Evolutionary conservation across 805 yeast species (phyloP), one percentile per base, ranked within the genome.

Genomic region (Candida jianshihensis): DNA sequence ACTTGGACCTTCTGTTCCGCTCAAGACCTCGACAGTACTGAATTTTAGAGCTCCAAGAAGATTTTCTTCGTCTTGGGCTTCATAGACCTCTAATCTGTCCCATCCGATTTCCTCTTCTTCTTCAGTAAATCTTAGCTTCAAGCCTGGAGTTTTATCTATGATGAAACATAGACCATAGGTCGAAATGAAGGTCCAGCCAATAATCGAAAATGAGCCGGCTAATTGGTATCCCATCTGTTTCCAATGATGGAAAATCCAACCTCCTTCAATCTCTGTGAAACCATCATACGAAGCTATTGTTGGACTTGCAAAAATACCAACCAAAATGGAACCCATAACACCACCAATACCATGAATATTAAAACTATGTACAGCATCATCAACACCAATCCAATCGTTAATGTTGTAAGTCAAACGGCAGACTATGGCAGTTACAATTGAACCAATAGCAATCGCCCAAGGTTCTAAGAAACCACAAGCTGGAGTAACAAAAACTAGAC

Each of bases 311-410:
- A 92, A 88, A 2, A 90, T 58, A 7, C 85, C 97, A 55, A 85
- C 86, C 61, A 85, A 82, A 7, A 90, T 40, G 32, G 89, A 69
- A 0, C 97, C 97, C 36, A 90, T 70, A 33, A 89, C 73, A 26
- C 98, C 98, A 2, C 97, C 97, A 48, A 90, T 71, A 36, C 96
- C 97, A 77, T 90, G 98, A 71, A 89, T 96, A 14, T 96, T 97
- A 59, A 90, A 74, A 33, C 87, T 77, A 77, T 90, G 97, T 44
- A 90, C 68, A 2, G 96, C 78, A 63, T 90, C 98, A 59, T 92
- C 97, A 36, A 90, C 84, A 38, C 72, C 71, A 34, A 82, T 61
- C 53, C 86, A 65, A 52, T 78, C 80, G 59, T 89, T 88, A 60
- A 89, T 64, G 56, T 86, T 78, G 35, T 96, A 89, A 33, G 95